Evolutionary conservation across 2,329 filamentous ascomycete genomes (phyloP), one percentile per base, ranked within the genome.

Genomic region (Colletotrichum sansevieriae): DNA sequence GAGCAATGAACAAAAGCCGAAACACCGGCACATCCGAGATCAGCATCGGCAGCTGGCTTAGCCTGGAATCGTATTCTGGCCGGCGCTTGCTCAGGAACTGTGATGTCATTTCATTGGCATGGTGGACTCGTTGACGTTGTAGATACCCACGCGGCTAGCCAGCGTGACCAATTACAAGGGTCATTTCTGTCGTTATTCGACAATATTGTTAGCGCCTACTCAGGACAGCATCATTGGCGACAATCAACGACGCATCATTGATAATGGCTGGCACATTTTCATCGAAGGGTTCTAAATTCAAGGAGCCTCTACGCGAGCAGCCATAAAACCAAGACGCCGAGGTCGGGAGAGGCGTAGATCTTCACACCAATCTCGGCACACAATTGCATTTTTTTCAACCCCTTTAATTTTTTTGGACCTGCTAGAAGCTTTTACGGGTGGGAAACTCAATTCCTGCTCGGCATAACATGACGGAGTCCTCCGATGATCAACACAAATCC

Each of bases 161-260:
- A 39, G 2, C 2, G 7, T n/a, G 18, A 1, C 46, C 20, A 39
- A 47, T 46, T 4, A 29, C 1, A 15, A 18, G 1, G 1, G 18
- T 8, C 5, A 35, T 7, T 7, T 1, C 2, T 10, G 6, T 9
- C 8, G 7, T 8, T 8, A 7, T 29, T 29, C 7, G 29, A 29
- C 39, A 5, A 37, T 46, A 65, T 61, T 65, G 63, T 65, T 65
- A 61, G 4, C 13, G 41, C 18, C 2, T 29, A 52, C 63, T 29
- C 4, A 29, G 1, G 1, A 5, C 4, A 15, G 18, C 25, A 35
- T 29, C 2, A 15, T 25, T 15, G 37, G 37, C 13, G 3, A 8
- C 10, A 29, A 11, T 25, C 15, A 15, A 61, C 39, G n/a, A 65
- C 56, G 63, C 63, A 65, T 65, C 63, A 65, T 65, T 15, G 63